phyloP scores from a whole-genome alignment of 345 rosid species.

The Citrus mangshanensis region DNA sequence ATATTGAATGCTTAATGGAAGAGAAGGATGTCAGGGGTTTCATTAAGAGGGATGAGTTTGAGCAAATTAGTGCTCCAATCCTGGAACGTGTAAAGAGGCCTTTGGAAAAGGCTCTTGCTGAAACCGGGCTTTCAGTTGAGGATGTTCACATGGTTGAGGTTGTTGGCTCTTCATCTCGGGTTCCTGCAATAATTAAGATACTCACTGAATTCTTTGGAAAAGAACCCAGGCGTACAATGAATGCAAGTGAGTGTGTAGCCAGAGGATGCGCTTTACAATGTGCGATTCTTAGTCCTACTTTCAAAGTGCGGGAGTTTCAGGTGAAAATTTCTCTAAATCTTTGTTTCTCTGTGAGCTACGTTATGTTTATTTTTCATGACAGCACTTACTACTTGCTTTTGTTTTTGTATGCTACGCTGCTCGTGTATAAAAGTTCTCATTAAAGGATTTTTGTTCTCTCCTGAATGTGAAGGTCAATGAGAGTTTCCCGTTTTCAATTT shows the following conservation, averaged over 20 bases:
- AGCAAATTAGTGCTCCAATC: constrained; percentile 69
- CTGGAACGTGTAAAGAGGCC: constrained; percentile 89
- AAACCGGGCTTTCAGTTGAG: constrained; percentile 74
- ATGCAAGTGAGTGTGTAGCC: constrained; percentile 96
- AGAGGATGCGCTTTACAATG: constrained; percentile 90
- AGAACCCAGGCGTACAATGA: constrained; percentile 96
- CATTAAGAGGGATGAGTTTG: constrained; percentile 92
- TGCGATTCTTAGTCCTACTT: constrained; percentile 97
- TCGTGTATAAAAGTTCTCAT: too few relatives aligned
- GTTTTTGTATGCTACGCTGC: too few relatives aligned
- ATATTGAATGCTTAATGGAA: constrained; percentile 93
- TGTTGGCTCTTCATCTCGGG: constrained; percentile 85
- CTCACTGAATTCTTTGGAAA: constrained; percentile 92
- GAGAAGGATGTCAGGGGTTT: constrained; percentile 89
- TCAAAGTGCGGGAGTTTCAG: constrained; percentile 97
- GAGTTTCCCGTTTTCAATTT: constrained; percentile 77
- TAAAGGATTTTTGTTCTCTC: background rate
- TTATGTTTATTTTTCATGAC: background rate
- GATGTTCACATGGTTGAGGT: constrained; percentile 87
- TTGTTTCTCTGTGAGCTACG: background rate
- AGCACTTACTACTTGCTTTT: background rate
- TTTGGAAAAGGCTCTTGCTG: constrained; percentile 80
- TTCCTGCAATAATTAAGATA: constrained; percentile 80
- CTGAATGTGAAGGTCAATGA: constrained; percentile 59
- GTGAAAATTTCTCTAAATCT: constrained; percentile 24